Conservation (phyloP, 257 asterid species). For the Haberlea rhodopensis region DNA sequence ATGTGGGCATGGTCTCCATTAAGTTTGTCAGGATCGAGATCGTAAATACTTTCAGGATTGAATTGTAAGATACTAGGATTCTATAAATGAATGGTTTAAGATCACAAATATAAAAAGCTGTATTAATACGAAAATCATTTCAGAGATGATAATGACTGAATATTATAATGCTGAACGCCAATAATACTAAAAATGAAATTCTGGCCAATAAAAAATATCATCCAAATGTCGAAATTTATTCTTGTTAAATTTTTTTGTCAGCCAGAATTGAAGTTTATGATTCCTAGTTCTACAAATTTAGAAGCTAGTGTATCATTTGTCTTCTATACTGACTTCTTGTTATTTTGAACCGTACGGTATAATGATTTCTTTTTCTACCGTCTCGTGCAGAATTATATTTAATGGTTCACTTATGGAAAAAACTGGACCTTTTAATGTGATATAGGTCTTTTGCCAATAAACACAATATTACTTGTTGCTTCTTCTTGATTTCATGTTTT, state of each 20-base stretch:
- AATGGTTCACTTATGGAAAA: neutral
- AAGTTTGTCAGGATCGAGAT: neutral
- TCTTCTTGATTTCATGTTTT: conserved; percentile 30
- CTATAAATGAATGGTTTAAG: no score
- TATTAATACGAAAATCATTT: no score
- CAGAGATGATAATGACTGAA: no score
- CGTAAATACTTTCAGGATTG: no score
- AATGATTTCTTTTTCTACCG: conserved; percentile 4
- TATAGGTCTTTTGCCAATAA: conserved; percentile 6
- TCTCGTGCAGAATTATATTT: neutral
- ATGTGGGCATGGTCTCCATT: conserved; percentile 4
- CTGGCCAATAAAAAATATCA: no score
- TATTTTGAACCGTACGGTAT: neutral
- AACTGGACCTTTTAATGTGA: conserved; percentile 21
- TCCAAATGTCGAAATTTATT: neutral
- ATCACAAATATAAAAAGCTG: no score
- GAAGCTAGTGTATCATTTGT: conserved; percentile 7
- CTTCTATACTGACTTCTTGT: neutral
- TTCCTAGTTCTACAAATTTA: conserved; percentile 17
- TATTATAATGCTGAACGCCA: no score
- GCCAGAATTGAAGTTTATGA: neutral
- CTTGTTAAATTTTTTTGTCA: conserved; percentile 4
- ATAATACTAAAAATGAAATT: no score
- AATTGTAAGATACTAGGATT: no score
- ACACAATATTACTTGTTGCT: neutral